Evolutionary conservation across 2,329 filamentous ascomycete genomes (phyloP).

Genomic region (Sporothrix pallida): DNA sequence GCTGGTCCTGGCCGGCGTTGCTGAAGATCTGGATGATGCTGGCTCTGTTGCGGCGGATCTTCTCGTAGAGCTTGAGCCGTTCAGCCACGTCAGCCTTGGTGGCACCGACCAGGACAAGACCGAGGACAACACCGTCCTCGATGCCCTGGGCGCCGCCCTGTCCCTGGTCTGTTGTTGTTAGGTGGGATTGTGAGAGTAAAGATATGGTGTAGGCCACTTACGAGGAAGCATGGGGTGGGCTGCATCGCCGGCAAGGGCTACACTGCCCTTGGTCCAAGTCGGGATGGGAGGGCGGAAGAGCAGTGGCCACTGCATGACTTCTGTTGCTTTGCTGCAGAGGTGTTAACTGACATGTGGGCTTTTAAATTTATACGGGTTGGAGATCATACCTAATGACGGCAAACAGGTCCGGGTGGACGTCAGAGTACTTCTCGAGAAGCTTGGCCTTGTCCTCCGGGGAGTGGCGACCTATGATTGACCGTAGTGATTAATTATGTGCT

Average conservation of each 20-base stretch:
- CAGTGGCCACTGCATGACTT: constrained; percentile 25
- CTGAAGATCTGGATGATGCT: constrained; percentile 27
- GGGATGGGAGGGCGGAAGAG: constrained; percentile 17
- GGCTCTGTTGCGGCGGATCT: constrained; percentile 19
- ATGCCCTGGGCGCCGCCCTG: constrained; percentile 21
- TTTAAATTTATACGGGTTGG: too few relatives aligned
- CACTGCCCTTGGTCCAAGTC: constrained; percentile 15
- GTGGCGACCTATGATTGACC: neutral
- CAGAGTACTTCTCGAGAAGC: constrained; percentile 17
- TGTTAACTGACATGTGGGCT: too few relatives aligned
- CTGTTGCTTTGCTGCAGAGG: neutral
- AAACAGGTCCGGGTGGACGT: constrained; percentile 22
- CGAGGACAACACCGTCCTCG: constrained; percentile 18
- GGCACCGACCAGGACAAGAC: constrained; percentile 4
- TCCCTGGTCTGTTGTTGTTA: neutral
- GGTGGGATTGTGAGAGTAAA: neutral
- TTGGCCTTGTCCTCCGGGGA: constrained; percentile 12
- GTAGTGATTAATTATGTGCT: too few relatives aligned
- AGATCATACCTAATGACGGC: neutral
- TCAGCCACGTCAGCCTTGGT: neutral
- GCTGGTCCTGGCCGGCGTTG: constrained; percentile 24
- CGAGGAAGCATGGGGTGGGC: constrained; percentile 25
- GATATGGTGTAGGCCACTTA: neutral
- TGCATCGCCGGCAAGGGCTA: constrained; percentile 16
- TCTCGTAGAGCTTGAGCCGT: constrained; percentile 6